Evolutionary conservation across 2,329 filamentous ascomycete species (phyloP).

Genomic region (Tetracladium maxilliforme): DNA sequence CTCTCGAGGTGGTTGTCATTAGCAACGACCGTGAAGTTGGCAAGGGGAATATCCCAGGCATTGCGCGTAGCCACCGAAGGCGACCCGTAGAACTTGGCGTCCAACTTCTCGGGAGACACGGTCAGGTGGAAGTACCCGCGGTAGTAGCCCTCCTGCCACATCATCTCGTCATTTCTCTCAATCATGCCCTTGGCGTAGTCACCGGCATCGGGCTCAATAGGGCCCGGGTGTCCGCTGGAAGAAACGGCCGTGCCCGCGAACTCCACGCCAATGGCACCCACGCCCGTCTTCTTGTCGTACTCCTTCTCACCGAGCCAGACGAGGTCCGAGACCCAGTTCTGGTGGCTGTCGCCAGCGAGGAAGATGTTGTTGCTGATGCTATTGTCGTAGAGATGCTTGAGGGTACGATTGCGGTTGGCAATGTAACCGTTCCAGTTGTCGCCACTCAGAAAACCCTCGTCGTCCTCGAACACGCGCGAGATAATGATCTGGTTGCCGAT

Average conservation of each 20-base stretch:
- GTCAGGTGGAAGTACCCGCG: conserved; percentile 57
- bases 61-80: conserved; percentile 45
- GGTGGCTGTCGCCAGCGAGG: conserved; percentile 56
- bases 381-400: conserved; percentile 50
- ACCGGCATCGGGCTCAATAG: conserved; percentile 39
- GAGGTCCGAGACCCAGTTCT: conserved; percentile 47
- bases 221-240: no score
- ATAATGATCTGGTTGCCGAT: conserved; percentile 61
- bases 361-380: conserved; percentile 61
- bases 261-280: conserved; percentile 43
- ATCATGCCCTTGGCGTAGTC: conserved; percentile 26
- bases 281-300: conserved; percentile 37
- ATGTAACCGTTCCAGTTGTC: conserved; percentile 54
- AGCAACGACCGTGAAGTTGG: conserved; percentile 65
- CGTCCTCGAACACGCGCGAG: conserved; percentile 29
- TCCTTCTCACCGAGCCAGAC: conserved; percentile 37
- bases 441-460: conserved; percentile 28
- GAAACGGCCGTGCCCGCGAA: conserved; percentile 54
- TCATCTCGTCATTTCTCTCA: conserved; percentile 43
- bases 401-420: conserved; percentile 56
- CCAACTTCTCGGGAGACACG: conserved; percentile 37
- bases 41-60: conserved; percentile 47
- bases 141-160: conserved; percentile 64
- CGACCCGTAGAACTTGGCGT: conserved; percentile 50
- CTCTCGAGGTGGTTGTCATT: no score